These are phyloP conservation scores for Paramecium primaurelia DNA, from an alignment of 73 alveolate species.

Conservation along the genomic window DNA sequence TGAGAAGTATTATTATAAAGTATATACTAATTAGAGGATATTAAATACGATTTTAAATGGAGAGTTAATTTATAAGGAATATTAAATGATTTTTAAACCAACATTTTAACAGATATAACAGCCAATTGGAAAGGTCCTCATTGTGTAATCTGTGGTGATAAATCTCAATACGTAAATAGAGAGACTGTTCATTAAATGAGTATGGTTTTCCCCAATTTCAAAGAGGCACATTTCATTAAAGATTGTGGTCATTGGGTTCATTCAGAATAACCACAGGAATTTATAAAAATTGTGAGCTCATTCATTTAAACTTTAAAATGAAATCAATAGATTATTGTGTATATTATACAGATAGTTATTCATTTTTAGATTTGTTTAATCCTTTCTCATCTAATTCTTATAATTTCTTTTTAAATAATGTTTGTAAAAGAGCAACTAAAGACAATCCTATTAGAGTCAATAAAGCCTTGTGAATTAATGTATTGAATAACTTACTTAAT, in stretches of 20 bases:
- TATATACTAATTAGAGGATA: slow-evolving; percentile 10
- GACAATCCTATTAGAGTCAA: not conserved
- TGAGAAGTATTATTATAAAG: not conserved
- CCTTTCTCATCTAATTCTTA: not conserved
- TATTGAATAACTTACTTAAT: not conserved
- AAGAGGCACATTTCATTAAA: slow-evolving; percentile 28
- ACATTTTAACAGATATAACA: slow-evolving; percentile 20
- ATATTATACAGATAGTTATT: not conserved
- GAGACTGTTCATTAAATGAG: not conserved
- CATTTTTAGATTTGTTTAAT: not conserved
- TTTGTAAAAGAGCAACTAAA: not conserved
- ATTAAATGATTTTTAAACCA: not conserved
- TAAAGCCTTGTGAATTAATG: not conserved
- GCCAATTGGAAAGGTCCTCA: slow-evolving; percentile 31
- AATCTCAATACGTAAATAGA: slow-evolving; percentile 25
- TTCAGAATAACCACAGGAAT: slow-evolving; percentile 47
- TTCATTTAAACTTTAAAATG: not conserved
- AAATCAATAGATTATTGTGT: not conserved
- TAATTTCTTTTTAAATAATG: not conserved
- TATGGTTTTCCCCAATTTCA: slow-evolving; percentile 36
- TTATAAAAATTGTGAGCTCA: not conserved
- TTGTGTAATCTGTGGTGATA: slow-evolving; percentile 48
- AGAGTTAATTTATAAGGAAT: slow-evolving; percentile 39
- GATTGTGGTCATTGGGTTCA: slow-evolving; percentile 64
- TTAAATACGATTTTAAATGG: slow-evolving; percentile 11